Evolutionary conservation across 2,329 filamentous ascomycete species (phyloP), one percentile per base, ranked within the genome.

Genomic region (Aspergillus versicolor): DNA sequence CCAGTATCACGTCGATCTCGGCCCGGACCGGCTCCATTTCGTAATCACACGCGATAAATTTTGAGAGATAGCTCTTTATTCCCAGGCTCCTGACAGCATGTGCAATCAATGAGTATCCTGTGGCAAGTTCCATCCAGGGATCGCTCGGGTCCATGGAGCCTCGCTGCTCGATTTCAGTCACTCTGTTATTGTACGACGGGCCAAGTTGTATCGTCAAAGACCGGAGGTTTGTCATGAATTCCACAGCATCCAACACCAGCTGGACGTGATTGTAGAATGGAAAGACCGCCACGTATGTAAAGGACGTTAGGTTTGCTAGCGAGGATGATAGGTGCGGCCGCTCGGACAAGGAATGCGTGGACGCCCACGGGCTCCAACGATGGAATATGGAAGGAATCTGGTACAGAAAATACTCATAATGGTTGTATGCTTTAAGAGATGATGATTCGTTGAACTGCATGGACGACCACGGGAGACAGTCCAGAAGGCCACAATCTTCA

Each of bases 371-470:
- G 69, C 63, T 70, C 73, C 73, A 75, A 55, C 66, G 77, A 21
- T 79, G 77, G 1, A 90, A 74, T 55, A 89, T 79, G 13, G 86
- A 86, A 0, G 85, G 87, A 6, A 88, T 82, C 1, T 80, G 77
- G 44, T 85, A 84, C 37, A 86, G 77, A 66, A 88, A 90, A 73
- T 87, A 91, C 65, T 91, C 86, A 69, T 90, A 88, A 4, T 84
- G 86, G 46, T 82, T 82, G 73, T 90, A 92, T 5, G 85, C 87
- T 56, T 81, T 81, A n/a, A 88, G 81, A 4, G 85, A 90, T 0
- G 88, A 90, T 8, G 88, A 88, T 74, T 93, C 89, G 68, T 92
- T 92, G 61, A 91, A 82, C 2, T 83, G 76, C 0, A 91, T 65
- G 17, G 82, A 80, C 0, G 79, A 80, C 89, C 90, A 92, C 2